Base-by-base conservation (phyloP, 805 yeast species). In the Candida koratica region DNA sequence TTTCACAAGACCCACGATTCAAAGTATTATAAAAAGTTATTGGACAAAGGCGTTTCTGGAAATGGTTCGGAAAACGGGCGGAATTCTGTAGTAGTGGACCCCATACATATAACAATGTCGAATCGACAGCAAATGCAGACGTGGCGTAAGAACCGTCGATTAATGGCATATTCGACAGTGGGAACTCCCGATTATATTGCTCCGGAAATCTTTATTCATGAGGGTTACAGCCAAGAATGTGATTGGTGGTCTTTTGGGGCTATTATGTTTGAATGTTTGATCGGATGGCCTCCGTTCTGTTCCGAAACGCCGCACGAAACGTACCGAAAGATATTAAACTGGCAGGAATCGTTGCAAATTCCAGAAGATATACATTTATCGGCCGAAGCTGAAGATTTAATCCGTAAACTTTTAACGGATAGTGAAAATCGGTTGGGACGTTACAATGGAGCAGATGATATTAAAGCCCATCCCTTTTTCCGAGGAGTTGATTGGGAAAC, bases 171-270 rank as follows among this genome's bases (percentile, higher is more conserved):
- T 55, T 86, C 96, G 6, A 89, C 97, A 0, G 97, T 88, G 19
- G 97, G 97, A 30, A 88, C 97, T 0, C 97, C 97, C 0, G 96
- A 88, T 58, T 88, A 88, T 56, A 88, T 88, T 59, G 96, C 96
- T 1, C 97, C 97, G 0, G 97, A 88, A 56, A 89, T 88, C 42
- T 88, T 88, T 51, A 69, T 86, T 32, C 87, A 87, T 50, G 93
- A 88, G 64, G 97, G 97, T 4, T 88, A 88, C 60, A 95, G 96
- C 9, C 95, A 87, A 62, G 96, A 88, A 55, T 88, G 97, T 63
- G 97, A 88, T 60, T 88, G 97, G 97, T 88, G 97, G 97, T 84
- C 95, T 6, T 63, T 88, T 29, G 97, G 97, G 19, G 95, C 96
- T 1, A 88, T 88, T 54, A 89, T 88, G 97, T 88, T 83, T 60